Base-by-base conservation (phyloP, 2,329 filamentous ascomycete species). In the Curvularia lunata region DNA sequence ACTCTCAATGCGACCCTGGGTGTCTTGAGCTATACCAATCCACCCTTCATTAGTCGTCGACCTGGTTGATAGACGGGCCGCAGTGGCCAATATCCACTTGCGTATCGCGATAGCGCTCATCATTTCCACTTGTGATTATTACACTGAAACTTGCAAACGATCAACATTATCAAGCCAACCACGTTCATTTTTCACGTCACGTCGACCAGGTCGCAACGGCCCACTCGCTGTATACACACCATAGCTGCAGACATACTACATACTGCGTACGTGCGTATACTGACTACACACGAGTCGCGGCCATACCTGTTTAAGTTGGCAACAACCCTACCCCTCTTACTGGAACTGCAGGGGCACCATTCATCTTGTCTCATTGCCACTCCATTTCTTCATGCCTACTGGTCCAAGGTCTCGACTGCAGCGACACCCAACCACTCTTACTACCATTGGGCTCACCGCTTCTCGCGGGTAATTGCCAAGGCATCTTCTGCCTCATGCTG, bases 181-280 rank as follows among this genome's bases (percentile, higher is more conserved):
- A 37, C n/a, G 28, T 48, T 37, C 30, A 30, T 48, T 30, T 34
- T 30, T 16, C 21, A 51, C 25, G 47, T 45, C 38, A 50, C 34
- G 25, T 53, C 37, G 28, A 18, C 25, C 27, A 51, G 32, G 18
- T 40, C 23, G 38, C 21, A 6, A 43, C 42, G 9, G 28, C 37
- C 28, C 42, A 48, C 25, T 30, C 34, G 13, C 18, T 42, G 21
- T 27, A 47, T 28, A 41, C 25, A 47, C 34, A 47, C n/a, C 38
- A 25, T 38, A 41, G 42, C 28, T 41, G 42, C 27, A 19, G 19
- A 34, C 10, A 48, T 28, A 30, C 28, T 30, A 30, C 8, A 27
- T 30, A 21, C 27, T 27, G 8, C 25, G 30, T 19, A 43, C 19
- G 40, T 46, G 40, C 38, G 30, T 5, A 38, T 30, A 32, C 42